Conservation (phyloP, 768 basidiomycete species). For the Pilatotrama ljubarskyi region DNA sequence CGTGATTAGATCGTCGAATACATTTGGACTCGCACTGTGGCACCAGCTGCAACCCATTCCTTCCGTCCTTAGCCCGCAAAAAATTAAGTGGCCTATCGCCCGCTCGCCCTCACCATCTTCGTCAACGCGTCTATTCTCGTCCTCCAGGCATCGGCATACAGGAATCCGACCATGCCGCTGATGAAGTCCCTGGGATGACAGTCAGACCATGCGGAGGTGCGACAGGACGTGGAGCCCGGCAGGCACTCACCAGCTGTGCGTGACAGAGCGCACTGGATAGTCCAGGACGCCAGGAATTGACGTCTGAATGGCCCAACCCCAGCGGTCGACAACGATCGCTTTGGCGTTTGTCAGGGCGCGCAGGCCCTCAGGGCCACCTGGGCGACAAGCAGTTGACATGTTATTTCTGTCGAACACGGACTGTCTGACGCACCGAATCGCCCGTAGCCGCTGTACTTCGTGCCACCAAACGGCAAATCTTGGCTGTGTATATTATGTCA, state of each 20-base stretch:
- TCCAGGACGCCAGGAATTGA: constrained; percentile 83
- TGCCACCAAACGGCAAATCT: constrained; percentile 93
- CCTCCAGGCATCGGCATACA: constrained; percentile 53
- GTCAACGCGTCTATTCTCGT: constrained; percentile 42
- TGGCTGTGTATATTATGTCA: constrained; percentile 54
- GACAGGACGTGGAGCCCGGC: background rate
- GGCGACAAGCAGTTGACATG: background rate
- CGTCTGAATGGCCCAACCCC: constrained; percentile 82
- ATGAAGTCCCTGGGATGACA: constrained; percentile 46
- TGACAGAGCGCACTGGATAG: constrained; percentile 77
- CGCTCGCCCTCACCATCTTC: constrained; percentile 40
- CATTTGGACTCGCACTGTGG: constrained; percentile 13
- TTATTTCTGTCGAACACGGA: constrained; percentile 16
- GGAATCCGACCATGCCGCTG: constrained; percentile 46
- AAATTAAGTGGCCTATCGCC: constrained; percentile 24
- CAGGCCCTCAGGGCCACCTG: constrained; percentile 92
- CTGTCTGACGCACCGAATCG: constrained; percentile 67
- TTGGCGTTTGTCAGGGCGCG: constrained; percentile 87
- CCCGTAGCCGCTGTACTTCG: constrained; percentile 89
- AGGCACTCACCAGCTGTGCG: constrained; percentile 67
- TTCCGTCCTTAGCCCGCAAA: background rate
- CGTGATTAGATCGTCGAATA: constrained; percentile 18
- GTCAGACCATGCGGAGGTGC: background rate
- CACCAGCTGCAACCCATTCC: background rate
- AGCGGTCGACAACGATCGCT: constrained; percentile 82